These are phyloP conservation scores for Phytophthora melonis DNA, from an alignment of 352 stramenopile genomes.

Conservation along the genomic window DNA sequence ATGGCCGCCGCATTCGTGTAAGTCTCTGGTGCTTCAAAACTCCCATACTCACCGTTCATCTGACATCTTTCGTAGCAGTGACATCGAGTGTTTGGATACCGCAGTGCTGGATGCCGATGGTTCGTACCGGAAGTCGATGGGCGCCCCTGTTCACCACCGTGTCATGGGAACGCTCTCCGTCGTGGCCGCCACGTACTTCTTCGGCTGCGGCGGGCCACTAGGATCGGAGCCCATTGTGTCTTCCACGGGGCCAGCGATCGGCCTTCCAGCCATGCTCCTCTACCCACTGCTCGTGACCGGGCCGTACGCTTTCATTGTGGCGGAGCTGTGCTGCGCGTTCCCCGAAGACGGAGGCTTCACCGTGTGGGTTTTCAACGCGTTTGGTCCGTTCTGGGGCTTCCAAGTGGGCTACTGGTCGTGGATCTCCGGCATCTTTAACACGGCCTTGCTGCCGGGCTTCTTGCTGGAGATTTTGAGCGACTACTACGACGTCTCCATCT, in stretches of 20 bases:
- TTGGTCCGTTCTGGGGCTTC: constrained; percentile 83
- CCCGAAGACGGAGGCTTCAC: constrained; percentile 80
- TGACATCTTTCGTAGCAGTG: constrained; percentile 2
- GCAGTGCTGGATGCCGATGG: constrained; percentile 30
- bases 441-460: constrained; percentile 55
- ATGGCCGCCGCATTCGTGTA: constrained; percentile 27
- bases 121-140: constrained; percentile 33
- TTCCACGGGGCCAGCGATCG: constrained; percentile 62
- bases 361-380: constrained; percentile 74
- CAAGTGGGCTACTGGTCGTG: constrained; percentile 88
- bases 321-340: constrained; percentile 76
- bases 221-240: constrained; percentile 69
- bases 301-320: constrained; percentile 66
- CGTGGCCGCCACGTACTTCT: constrained; percentile 63
- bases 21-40: not conserved
- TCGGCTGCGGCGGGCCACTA: constrained; percentile 53
- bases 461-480: constrained; percentile 49
- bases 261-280: constrained; percentile 57
- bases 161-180: constrained; percentile 51
- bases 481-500: constrained; percentile 42
- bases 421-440: constrained; percentile 69
- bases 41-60: not conserved
- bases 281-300: constrained; percentile 74
- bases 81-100: constrained; percentile 34
- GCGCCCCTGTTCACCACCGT: constrained; percentile 30